Evolutionary conservation across 768 basidiomycete species (phyloP), one percentile per base, ranked within the genome.

Genomic region (Lactifluus piperatus): DNA sequence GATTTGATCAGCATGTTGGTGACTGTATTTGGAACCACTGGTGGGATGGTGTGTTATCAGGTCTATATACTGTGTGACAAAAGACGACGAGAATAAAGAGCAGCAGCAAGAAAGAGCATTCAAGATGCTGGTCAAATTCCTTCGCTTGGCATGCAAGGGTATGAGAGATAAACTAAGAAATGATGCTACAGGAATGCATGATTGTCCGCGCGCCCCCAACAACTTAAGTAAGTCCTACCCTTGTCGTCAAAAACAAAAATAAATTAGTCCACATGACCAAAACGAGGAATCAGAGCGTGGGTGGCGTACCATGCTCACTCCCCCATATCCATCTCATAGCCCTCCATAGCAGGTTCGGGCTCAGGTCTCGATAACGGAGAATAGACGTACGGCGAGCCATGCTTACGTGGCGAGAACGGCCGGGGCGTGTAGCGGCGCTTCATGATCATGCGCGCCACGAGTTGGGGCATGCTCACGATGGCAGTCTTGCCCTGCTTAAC

Each of bases 381-480:
- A 46, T 37, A 62, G 36, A 62, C 57, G 27, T 72, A 71, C 55
- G 64, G 65, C 7, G 64, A 64, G 45, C 56, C 66, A 16, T 62
- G 47, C 54, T 68, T 75, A 46, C 73, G 71, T 56, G 71, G 74
- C 43, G 73, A 69, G 51, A 78, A 67, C 22, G 75, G 71, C 39
- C 76, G 71, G 20, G 51, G 68, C 2, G 68, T 67, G 41, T 79
- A 75, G 56, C 70, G 71, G 56, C 77, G 71, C 54, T 74, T 73
- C 67, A 79, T 71, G 34, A 78, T 68, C 77, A 78, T 78, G 66
- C 75, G 75, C 26, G 77, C 77, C 45, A 78, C 74, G 20, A 78
- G 73, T 58, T 77, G 76, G 46, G 73, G 68, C 49, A 78, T 65
- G 49, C 27, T 71, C n/a, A 68, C 66, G 30, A 68, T 55, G 13